These are phyloP conservation scores for Gossypium bickii DNA, from an alignment of 345 rosid species.

Conservation along the genomic window DNA sequence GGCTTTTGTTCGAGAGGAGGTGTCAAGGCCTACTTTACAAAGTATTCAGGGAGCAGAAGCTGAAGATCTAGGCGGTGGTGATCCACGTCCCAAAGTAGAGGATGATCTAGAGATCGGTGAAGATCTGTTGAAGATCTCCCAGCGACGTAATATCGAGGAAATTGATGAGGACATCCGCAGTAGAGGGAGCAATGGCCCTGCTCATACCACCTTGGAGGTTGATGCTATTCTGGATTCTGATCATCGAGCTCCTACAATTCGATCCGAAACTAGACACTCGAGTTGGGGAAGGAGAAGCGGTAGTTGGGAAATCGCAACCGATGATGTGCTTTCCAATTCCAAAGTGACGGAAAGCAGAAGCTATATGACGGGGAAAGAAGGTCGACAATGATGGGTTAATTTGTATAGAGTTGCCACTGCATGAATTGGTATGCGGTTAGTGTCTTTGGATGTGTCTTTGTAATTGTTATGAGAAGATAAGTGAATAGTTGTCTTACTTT, in stretches of 20 bases:
- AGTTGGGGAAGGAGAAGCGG: constrained; percentile 85
- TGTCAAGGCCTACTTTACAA: constrained; percentile 42
- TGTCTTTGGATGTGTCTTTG: constrained; percentile 16
- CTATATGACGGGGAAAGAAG: constrained; percentile 43
- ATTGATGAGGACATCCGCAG: constrained; percentile 53
- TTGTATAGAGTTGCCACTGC: constrained; percentile 13
- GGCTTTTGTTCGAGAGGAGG: constrained; percentile 60
- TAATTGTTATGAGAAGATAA: constrained; percentile 34
- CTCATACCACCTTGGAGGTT: constrained; percentile 42
- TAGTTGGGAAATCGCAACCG: constrained; percentile 69
- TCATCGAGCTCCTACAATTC: constrained; percentile 61
- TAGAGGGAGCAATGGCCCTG: constrained; percentile 67
- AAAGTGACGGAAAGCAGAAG: constrained; percentile 48
- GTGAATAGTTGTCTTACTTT: constrained; percentile 16
- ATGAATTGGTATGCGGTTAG: constrained; percentile 1
- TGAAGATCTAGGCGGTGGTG: constrained; percentile 46
- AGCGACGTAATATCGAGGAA: constrained; percentile 71
- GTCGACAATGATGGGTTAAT: constrained; percentile 23
- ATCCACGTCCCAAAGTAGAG: constrained; percentile 79
- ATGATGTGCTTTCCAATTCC: constrained; percentile 48
- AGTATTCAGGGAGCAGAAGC: constrained; percentile 41
- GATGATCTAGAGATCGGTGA: constrained; percentile 88
- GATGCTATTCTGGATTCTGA: constrained; percentile 48
- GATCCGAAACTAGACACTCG: constrained; percentile 63
- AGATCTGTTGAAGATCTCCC: constrained; percentile 83